Conservation (phyloP, 495 filamentous ascomycete genomes). For the Cercophora samala region DNA sequence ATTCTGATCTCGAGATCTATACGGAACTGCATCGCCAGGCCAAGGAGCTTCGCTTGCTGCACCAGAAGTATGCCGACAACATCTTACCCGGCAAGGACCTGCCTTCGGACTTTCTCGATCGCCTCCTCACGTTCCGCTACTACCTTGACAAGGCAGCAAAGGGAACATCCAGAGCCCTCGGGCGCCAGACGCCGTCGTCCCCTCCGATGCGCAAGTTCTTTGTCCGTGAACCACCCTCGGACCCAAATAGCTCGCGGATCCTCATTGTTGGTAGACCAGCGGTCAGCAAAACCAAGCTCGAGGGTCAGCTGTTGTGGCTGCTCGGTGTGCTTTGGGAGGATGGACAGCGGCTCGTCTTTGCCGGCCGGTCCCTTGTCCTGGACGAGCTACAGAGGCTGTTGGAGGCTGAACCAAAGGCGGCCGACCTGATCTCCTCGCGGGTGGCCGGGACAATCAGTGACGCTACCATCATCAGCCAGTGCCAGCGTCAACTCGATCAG, state of each 20-base stretch:
- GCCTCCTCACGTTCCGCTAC: constrained; percentile 16
- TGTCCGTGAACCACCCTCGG: constrained; percentile 1
- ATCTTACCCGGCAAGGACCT: constrained; percentile 17
- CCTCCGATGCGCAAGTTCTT: constrained; percentile 39
- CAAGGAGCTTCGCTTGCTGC: background rate
- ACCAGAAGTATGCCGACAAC: constrained; percentile 6
- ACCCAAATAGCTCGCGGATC: background rate
- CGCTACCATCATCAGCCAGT: constrained; percentile 43
- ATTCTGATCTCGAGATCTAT: constrained; percentile 17
- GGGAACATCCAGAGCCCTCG: no score
- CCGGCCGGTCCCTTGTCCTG: constrained; percentile 29
- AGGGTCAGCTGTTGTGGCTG: constrained; percentile 36
- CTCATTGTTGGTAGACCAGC: no score
- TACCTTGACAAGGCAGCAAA: constrained; percentile 9
- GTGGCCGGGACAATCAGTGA: constrained; percentile 40
- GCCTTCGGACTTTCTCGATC: constrained; percentile 13
- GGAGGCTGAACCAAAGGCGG: constrained; percentile 33
- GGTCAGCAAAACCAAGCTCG: constrained; percentile 19
- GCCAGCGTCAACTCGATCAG: constrained; percentile 40
- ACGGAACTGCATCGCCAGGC: constrained; percentile 11
- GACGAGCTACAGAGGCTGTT: constrained; percentile 49
- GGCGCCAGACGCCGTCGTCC: no score
- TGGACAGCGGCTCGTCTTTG: constrained; percentile 27
- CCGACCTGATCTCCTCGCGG: constrained; percentile 38
- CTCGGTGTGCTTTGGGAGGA: constrained; percentile 30